Conservation (phyloP, 106 monocot species). For the Cymbidium sinense region DNA sequence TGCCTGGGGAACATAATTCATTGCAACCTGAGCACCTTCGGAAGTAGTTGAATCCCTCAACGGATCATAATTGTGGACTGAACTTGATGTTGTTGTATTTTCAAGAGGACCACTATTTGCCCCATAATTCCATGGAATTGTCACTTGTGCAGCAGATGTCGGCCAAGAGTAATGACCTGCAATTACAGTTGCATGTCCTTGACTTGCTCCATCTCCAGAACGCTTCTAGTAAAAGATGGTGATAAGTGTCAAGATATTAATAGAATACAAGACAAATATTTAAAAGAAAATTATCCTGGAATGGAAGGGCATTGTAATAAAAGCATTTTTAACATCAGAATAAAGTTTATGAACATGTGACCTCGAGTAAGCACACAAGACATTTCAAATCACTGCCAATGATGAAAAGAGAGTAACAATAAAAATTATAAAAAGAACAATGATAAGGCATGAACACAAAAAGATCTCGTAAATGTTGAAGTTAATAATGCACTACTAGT, state of each 20-base stretch:
- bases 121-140: constrained; percentile 39
- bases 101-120: constrained; percentile 22
- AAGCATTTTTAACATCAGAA: background rate
- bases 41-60: constrained; percentile 31
- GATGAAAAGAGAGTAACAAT: background rate
- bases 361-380: background rate
- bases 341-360: background rate
- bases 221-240: constrained; percentile 7
- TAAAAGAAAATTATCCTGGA: background rate
- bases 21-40: constrained; percentile 25
- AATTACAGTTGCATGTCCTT: constrained; percentile 33
- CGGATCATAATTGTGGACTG: constrained; percentile 54
- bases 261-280: background rate
- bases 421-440: background rate
- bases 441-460: background rate
- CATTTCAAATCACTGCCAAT: background rate
- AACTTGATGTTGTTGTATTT: constrained; percentile 36
- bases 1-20: constrained; percentile 24
- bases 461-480: background rate
- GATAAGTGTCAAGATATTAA: background rate
- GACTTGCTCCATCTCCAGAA: constrained; percentile 22
- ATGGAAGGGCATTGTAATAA: background rate
- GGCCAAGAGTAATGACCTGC: constrained; percentile 46
- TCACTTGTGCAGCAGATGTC: constrained; percentile 27
- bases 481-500: background rate